phyloP scores from a whole-genome alignment of 2,329 filamentous ascomycete genomes.

The Moelleriella libera region DNA sequence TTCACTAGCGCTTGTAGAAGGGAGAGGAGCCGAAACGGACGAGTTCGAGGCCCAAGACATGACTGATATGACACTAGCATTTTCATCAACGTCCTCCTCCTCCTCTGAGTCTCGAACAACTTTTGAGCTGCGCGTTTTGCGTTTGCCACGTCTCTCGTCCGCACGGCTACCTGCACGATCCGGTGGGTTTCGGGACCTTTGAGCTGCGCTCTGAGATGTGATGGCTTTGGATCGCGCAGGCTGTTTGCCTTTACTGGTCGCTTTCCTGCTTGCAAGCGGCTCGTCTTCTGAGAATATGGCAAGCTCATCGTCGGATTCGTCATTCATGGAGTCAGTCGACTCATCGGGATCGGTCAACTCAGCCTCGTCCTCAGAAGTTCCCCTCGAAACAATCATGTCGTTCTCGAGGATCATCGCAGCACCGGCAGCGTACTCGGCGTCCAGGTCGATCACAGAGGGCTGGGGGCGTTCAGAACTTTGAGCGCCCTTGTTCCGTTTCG shows the following conservation, averaged over 20 bases:
- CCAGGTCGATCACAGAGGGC: conserved; percentile 14
- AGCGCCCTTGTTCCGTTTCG: conserved; percentile 18
- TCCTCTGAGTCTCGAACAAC: conserved; percentile 1
- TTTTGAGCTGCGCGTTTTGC: not conserved
- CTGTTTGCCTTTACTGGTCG: conserved; percentile 8
- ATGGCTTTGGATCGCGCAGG: not conserved
- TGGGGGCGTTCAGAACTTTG: conserved; percentile 14
- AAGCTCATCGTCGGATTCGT: not conserved
- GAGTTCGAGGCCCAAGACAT: not conserved
- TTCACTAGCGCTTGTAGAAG: conserved; percentile 10
- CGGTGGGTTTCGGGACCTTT: not conserved
- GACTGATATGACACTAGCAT: not conserved
- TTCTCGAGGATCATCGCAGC: conserved; percentile 9
- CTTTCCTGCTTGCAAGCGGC: conserved; percentile 10
- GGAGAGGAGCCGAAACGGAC: not conserved
- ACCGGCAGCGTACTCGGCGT: conserved; percentile 15
- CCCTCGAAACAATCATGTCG: conserved; percentile 3
- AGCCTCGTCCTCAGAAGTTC: conserved; percentile 5
- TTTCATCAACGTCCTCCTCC: not conserved
- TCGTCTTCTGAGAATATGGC: conserved; percentile 15
- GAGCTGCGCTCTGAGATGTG: not conserved
- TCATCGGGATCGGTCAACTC: conserved; percentile 7
- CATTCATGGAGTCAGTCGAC: conserved; percentile 6
- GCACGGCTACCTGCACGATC: not conserved
- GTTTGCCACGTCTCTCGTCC: not conserved